Base-by-base conservation (phyloP, 805 yeast species). In the Kodamaea lidongshanica region DNA sequence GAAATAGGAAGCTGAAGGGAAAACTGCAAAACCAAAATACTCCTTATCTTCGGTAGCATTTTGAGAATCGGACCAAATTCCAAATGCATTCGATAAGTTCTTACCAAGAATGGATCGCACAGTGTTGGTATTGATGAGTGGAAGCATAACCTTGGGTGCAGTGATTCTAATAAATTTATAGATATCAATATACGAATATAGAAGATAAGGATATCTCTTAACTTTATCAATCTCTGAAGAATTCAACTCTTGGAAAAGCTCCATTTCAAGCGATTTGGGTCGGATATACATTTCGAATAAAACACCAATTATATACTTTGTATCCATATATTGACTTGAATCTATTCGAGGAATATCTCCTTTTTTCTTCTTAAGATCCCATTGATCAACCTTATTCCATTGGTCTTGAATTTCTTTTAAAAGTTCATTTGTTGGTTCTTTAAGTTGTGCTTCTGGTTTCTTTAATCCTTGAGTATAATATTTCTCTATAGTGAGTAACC, bases 81-180 rank as follows among this genome's bases (percentile, higher is more conserved):
- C 85, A 50, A 78, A 78, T 1, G 84, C 78, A 45, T 78, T 78
- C 10, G 80, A 78, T 28, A 75, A 68, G 40, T 77, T 79, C 22
- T 67, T 56, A 2, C 84, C 85, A 28, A 73, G 54, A 3, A 73
- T 64, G 10, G 55, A 52, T 26, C 82, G 56, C 11, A 77, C 50
- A 4, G 38, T 38, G 2, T 50, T 50, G 1, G 68, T 48, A 3
- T 66, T 61, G 9, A 77, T 46, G 10, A 46, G 38, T 1, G 46
- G 50, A 20, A 58, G 62, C 16, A 66, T 41, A 12, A 38, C 38
- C 6, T 25, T 26, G 9, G 34, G 69, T 8, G 68, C 44, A 6
- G 64, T 43, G 3, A 67, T 39, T 29, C 50, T 58, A 19, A 76
- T 45, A 39, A 72, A 70, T 47, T 70, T 62, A 49, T 63, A 77